Conservation (phyloP, 2,329 filamentous ascomycete species). For the Drechslera avenae region DNA sequence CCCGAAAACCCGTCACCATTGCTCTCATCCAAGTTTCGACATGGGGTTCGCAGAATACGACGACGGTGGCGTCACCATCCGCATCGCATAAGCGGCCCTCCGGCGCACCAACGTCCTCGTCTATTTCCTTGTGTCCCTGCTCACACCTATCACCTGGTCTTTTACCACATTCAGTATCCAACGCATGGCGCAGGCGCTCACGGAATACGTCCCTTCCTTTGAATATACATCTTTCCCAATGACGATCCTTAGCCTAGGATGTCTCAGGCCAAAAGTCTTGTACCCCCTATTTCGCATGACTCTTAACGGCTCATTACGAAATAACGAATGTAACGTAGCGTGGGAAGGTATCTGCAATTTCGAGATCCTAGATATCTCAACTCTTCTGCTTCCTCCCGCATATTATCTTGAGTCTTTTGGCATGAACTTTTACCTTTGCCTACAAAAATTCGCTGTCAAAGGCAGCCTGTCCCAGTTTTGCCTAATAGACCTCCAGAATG, state of each 20-base stretch:
- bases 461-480: too few species aligned
- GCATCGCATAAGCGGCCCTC: not conserved
- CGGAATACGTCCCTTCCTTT: not conserved
- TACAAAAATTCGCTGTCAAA: too few species aligned
- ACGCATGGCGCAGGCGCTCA: too few species aligned
- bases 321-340: constrained; percentile 32
- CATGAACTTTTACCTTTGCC: too few species aligned
- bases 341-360: constrained; percentile 24
- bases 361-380: not conserved
- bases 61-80: too few species aligned
- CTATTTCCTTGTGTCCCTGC: too few species aligned
- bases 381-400: not conserved
- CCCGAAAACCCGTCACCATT: constrained; percentile 14
- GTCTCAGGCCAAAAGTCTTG: not conserved
- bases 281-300: not conserved
- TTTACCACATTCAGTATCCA: not conserved
- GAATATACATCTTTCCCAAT: not conserved
- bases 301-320: constrained; percentile 6
- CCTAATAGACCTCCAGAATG: too few species aligned
- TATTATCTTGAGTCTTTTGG: not conserved
- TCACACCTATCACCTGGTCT: not conserved
- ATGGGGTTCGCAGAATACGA: constrained; percentile 1
- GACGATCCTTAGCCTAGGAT: not conserved
- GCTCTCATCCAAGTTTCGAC: constrained; percentile 14
- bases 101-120: too few species aligned